phyloP scores from a whole-genome alignment of 495 filamentous ascomycete species.

The Penicillium odoratum region DNA sequence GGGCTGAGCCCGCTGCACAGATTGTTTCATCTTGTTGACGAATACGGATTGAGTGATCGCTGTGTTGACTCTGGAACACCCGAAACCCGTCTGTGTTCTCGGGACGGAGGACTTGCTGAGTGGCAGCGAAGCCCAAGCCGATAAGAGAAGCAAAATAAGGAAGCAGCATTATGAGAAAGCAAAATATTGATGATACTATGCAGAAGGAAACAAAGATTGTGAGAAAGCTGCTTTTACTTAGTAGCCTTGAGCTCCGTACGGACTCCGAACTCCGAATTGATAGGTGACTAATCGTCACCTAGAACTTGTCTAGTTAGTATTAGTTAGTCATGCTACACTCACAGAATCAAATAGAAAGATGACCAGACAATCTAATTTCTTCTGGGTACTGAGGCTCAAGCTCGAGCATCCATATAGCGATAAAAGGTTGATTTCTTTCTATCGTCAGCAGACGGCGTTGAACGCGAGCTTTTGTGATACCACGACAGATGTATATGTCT shows the following conservation, averaged over 20 bases:
- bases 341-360: too few species aligned
- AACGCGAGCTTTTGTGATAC: slow-evolving; percentile 4
- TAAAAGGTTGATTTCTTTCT: too few species aligned
- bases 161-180: background rate
- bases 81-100: slow-evolving; percentile 11
- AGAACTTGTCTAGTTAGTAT: too few species aligned
- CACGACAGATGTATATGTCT: slow-evolving; percentile 4
- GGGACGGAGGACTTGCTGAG: background rate
- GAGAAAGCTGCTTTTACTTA: background rate
- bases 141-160: background rate
- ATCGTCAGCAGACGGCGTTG: background rate
- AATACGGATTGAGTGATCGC: slow-evolving; percentile 39
- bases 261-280: too few species aligned
- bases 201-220: background rate
- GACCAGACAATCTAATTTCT: too few species aligned
- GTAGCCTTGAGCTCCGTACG: too few species aligned
- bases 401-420: too few species aligned
- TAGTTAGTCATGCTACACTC: too few species aligned
- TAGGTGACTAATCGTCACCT: too few species aligned
- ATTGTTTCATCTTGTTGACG: slow-evolving; percentile 38
- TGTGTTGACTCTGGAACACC: slow-evolving; percentile 25
- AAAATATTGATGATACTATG: background rate
- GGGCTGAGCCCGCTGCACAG: slow-evolving; percentile 36
- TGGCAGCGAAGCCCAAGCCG: background rate
- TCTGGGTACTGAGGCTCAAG: too few species aligned